A percentile compares a stretch with the other conserved stretches of the same genome.
Evolutionary conservation across 306 rosid genomes (phyloP).

Genomic region (Quillaja saponaria): DNA sequence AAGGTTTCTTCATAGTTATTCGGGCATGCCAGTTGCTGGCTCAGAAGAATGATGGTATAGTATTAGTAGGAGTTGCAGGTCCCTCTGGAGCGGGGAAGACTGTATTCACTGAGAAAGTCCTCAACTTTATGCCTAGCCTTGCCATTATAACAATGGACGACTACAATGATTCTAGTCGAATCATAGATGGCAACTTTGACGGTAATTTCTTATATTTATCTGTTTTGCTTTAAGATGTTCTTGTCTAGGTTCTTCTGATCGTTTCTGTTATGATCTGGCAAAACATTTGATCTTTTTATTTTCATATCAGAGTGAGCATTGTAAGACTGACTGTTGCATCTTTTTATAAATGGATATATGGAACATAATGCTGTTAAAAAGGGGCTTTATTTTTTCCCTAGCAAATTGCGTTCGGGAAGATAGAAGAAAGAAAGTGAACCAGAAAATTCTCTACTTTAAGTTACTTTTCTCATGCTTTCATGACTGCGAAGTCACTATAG

Average conservation of each 20-base stretch:
- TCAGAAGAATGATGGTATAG: constrained; percentile 85
- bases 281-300: neutral
- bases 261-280: neutral
- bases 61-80: constrained; percentile 94
- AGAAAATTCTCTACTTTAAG: neutral
- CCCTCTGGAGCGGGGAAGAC: constrained; percentile 99
- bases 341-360: neutral
- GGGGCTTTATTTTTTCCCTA: neutral
- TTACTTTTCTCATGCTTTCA: neutral
- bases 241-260: neutral
- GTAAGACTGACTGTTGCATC: constrained; percentile 5
- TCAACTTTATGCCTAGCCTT: constrained; percentile 86
- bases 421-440: neutral
- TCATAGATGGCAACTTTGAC: constrained; percentile 93
- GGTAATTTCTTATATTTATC: constrained; percentile 42
- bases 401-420: neutral
- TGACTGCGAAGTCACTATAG: neutral
- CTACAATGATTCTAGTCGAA: constrained; percentile 90
- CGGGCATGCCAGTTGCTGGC: constrained; percentile 94
- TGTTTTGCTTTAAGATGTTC: neutral
- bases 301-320: neutral
- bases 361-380: neutral
- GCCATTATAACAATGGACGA: constrained; percentile 95
- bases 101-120: constrained; percentile 90
- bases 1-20: constrained; percentile 91